phyloP scores from a whole-genome alignment of 805 yeast species.

The Metschnikowia gelsemii region DNA sequence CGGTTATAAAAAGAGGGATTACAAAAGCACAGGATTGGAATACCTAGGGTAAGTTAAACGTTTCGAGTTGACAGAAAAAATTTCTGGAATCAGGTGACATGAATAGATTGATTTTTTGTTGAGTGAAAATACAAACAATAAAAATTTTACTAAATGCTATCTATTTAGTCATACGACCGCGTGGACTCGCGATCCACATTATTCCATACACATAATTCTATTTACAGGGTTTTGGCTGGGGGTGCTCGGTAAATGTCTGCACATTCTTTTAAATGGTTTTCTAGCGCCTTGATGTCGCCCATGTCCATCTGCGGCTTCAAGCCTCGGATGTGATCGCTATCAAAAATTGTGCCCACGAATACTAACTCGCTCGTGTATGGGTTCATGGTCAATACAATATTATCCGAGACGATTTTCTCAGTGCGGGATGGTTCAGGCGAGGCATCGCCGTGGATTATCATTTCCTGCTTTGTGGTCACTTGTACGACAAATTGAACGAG shows the following conservation, averaged over 20 bases:
- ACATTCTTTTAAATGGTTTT: conserved; percentile 29
- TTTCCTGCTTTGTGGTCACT: conserved; percentile 38
- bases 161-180: conserved; percentile 5
- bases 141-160: neutral
- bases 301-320: conserved; percentile 37
- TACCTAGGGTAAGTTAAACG: neutral
- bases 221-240: conserved; percentile 23
- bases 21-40: too few relatives aligned
- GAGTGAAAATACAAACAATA: neutral
- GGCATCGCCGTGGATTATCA: conserved; percentile 27
- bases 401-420: conserved; percentile 34
- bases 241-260: conserved; percentile 45
- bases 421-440: conserved; percentile 22
- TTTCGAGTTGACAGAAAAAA: conserved; percentile 1
- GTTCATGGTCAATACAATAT: conserved; percentile 39
- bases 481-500: conserved; percentile 41
- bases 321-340: conserved; percentile 36
- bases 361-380: conserved; percentile 40
- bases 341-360: conserved; percentile 43
- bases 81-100: neutral
- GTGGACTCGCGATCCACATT: too few relatives aligned
- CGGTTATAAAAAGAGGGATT: neutral
- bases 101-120: too few relatives aligned
- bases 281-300: conserved; percentile 18
- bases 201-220: too few relatives aligned